Conservation (phyloP, 306 rosid species). For the Acacia crassicarpa region DNA sequence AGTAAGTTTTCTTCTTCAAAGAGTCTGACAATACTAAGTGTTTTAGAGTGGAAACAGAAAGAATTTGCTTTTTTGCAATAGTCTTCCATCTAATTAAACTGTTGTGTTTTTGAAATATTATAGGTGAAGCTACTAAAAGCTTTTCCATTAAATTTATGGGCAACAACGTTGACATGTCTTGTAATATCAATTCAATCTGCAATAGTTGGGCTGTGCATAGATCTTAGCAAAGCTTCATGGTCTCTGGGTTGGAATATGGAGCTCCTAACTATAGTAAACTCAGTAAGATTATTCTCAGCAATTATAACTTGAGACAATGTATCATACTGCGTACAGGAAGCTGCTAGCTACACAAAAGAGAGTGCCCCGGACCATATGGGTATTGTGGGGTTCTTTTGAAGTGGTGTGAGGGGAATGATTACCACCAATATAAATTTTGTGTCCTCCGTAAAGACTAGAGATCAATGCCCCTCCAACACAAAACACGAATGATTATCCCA, state of each 20-base stretch:
- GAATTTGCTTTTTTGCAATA: background rate
- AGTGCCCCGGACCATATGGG: conserved; percentile 48
- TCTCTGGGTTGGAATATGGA: too few relatives aligned
- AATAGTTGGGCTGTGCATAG: too few relatives aligned
- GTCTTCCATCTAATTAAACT: too few relatives aligned
- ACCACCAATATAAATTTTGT: conserved; percentile 29
- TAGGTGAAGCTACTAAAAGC: too few relatives aligned
- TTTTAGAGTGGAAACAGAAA: background rate
- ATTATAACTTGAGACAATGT: conserved; percentile 51
- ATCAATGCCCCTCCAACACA: conserved; percentile 52
- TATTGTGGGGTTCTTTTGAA: background rate
- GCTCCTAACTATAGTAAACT: too few relatives aligned
- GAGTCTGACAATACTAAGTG: background rate
- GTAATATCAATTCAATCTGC: too few relatives aligned
- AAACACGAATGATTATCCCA: conserved; percentile 51
- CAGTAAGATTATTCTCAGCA: too few relatives aligned
- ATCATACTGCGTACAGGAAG: conserved; percentile 45
- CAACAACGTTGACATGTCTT: too few relatives aligned
- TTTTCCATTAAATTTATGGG: too few relatives aligned
- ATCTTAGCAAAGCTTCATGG: too few relatives aligned
- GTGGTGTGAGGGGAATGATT: background rate
- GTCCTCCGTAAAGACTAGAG: conserved; percentile 39
- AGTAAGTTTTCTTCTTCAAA: conserved; percentile 22
- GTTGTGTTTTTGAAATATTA: too few relatives aligned
- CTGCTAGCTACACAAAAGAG: conserved; percentile 39